Conservation (phyloP, 2,329 filamentous ascomycete genomes). For the Epichloe scottii region DNA sequence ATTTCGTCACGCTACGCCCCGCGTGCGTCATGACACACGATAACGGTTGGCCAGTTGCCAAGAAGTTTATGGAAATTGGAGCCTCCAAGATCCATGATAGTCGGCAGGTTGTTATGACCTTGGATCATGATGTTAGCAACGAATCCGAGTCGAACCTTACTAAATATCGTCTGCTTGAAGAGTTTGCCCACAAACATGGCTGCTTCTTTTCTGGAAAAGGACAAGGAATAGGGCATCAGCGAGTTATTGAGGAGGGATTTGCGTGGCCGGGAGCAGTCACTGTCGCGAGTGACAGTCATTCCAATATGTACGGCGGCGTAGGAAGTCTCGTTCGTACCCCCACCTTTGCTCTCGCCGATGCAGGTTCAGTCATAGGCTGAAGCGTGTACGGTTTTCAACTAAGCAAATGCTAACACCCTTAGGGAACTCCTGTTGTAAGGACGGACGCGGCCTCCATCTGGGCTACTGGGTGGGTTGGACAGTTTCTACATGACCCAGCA, state of each 20-base stretch:
- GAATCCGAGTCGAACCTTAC: constrained; percentile 63
- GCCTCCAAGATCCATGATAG: constrained; percentile 58
- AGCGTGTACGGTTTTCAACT: constrained; percentile 17
- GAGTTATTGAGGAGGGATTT: constrained; percentile 60
- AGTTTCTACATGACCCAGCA: background rate
- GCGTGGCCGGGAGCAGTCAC: constrained; percentile 72
- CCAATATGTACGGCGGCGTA: constrained; percentile 74
- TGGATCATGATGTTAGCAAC: constrained; percentile 87
- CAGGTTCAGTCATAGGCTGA: no score
- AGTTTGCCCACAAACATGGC: constrained; percentile 68
- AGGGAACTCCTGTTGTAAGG: constrained; percentile 59
- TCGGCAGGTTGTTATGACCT: constrained; percentile 65
- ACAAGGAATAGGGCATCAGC: constrained; percentile 77
- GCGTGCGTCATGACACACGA: constrained; percentile 77
- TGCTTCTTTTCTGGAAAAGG: constrained; percentile 63
- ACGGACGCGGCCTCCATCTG: constrained; percentile 82
- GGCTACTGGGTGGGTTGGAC: constrained; percentile 41
- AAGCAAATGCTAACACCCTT: background rate
- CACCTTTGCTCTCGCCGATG: background rate
- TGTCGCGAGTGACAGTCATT: constrained; percentile 69
- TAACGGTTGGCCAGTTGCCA: constrained; percentile 63
- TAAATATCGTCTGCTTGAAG: constrained; percentile 72
- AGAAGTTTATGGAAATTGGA: constrained; percentile 69
- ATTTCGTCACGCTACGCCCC: constrained; percentile 71
- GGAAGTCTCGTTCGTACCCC: constrained; percentile 43